Evolutionary conservation across 2,329 filamentous ascomycete genomes (phyloP).

Genomic region (Pyrenophora seminiperda): DNA sequence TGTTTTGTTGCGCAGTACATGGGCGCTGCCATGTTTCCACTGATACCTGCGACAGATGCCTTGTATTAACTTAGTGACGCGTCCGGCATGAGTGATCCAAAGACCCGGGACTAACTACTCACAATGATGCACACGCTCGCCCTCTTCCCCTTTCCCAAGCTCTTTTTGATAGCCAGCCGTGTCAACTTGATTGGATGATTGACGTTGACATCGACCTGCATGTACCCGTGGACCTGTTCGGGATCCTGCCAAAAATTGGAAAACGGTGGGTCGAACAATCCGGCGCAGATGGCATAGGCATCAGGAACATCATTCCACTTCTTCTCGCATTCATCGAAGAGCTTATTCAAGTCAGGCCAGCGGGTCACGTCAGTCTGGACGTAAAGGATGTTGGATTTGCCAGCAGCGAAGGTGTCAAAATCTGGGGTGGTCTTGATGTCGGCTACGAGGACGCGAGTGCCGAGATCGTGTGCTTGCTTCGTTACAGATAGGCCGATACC

Average conservation of each 20-base stretch:
- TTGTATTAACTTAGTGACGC: conserved; percentile 8
- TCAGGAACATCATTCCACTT: conserved; percentile 42
- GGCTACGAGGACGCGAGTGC: conserved; percentile 31
- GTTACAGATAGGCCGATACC: conserved; percentile 43
- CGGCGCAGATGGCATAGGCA: conserved; percentile 41
- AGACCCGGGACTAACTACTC: conserved; percentile 14
- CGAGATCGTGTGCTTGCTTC: conserved; percentile 33
- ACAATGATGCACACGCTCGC: conserved; percentile 42
- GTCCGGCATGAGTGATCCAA: not conserved
- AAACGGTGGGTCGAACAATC: conserved; percentile 37
- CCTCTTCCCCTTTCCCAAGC: conserved; percentile 32
- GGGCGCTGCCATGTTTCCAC: conserved; percentile 32
- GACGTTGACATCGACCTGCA: conserved; percentile 38
- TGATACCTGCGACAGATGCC: conserved; percentile 35
- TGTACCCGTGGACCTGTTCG: conserved; percentile 35
- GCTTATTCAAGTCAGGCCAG: conserved; percentile 34
- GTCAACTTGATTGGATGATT: conserved; percentile 41
- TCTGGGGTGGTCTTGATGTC: conserved; percentile 33
- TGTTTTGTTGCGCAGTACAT: conserved; percentile 43
- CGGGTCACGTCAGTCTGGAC: conserved; percentile 36
- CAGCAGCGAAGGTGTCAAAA: conserved; percentile 24
- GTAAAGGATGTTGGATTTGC: conserved; percentile 33
- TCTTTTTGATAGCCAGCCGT: conserved; percentile 36
- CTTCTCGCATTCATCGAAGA: conserved; percentile 33
- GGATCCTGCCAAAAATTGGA: conserved; percentile 41